phyloP scores from a whole-genome alignment of 2,329 filamentous ascomycete species.

The Paecilomyces variotii region DNA sequence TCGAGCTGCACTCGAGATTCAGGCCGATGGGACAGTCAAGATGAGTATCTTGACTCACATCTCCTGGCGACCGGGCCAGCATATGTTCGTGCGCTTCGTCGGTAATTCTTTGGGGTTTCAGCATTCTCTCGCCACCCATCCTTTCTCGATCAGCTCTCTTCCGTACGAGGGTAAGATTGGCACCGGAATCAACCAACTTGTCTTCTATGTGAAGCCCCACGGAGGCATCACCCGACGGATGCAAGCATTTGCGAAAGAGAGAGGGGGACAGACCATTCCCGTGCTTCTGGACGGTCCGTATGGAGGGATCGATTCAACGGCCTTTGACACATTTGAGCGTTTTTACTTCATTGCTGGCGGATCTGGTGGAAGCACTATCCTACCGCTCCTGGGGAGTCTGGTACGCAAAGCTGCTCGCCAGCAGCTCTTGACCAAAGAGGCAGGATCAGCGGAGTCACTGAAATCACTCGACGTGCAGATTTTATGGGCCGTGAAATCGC shows the following conservation, averaged over 20 bases:
- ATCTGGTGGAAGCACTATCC: slow-evolving; percentile 47
- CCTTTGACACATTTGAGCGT: slow-evolving; percentile 34
- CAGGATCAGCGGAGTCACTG: background rate
- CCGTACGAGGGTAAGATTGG: slow-evolving; percentile 18
- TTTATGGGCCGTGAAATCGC: slow-evolving; percentile 5
- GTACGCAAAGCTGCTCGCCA: slow-evolving; percentile 5
- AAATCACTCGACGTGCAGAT: slow-evolving; percentile 10
- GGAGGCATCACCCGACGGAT: slow-evolving; percentile 45
- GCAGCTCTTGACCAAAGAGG: slow-evolving; percentile 1
- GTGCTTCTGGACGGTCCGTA: slow-evolving; percentile 54
- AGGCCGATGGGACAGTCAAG: slow-evolving; percentile 35
- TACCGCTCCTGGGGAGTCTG: slow-evolving; percentile 39
- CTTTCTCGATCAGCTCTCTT: slow-evolving; percentile 49
- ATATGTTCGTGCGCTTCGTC: slow-evolving; percentile 47
- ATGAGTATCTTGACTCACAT: slow-evolving; percentile 39
- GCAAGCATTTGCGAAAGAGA: slow-evolving; percentile 28
- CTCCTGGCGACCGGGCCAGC: slow-evolving; percentile 46
- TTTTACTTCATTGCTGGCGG: slow-evolving; percentile 48
- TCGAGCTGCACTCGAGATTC: slow-evolving; percentile 34
- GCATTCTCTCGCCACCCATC: slow-evolving; percentile 42
- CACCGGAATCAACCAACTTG: slow-evolving; percentile 30
- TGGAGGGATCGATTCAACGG: slow-evolving; percentile 34
- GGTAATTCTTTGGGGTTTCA: slow-evolving; percentile 28
- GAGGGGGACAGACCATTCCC: slow-evolving; percentile 29
- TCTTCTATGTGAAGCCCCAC: slow-evolving; percentile 47